Conservation (phyloP, 2,329 filamentous ascomycete species). For the Neopestalotiopsis rosae region DNA sequence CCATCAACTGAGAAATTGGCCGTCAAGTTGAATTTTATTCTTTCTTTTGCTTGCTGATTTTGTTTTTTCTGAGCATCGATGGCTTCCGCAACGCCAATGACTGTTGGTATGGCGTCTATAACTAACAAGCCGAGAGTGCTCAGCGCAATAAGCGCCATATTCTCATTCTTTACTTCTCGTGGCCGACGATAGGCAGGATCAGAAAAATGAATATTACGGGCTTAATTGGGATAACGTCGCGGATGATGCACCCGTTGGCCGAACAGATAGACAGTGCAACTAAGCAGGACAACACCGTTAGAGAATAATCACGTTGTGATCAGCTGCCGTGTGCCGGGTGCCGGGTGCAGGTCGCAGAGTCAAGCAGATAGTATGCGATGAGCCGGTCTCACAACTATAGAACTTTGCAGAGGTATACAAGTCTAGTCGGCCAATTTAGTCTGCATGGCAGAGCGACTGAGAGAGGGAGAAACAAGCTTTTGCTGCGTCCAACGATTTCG, state of each 20-base stretch:
- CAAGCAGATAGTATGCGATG: neutral
- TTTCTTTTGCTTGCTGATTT: constrained; percentile 57
- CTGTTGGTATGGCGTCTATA: constrained; percentile 58
- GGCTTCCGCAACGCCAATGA: constrained; percentile 60
- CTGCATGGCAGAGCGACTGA: neutral
- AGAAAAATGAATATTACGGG: neutral
- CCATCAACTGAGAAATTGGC: constrained; percentile 50
- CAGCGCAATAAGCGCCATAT: constrained; percentile 35
- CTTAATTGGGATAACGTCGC: constrained; percentile 4
- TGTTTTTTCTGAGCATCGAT: constrained; percentile 62
- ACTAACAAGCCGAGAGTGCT: constrained; percentile 53
- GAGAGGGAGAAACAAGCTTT: constrained; percentile 6
- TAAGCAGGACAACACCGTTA: neutral
- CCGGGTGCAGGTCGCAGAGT: neutral
- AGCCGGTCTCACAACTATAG: neutral
- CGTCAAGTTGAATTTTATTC: constrained; percentile 59
- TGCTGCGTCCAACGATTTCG: neutral
- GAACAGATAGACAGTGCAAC: neutral
- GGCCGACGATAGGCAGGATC: too few species aligned
- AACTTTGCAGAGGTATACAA: too few species aligned
- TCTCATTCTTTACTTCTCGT: neutral
- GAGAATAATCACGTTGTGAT: constrained; percentile 3
- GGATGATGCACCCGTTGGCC: neutral
- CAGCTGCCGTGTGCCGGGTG: neutral
- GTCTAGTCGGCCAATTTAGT: neutral